phyloP scores from a whole-genome alignment of 441 rosid genomes.

The Brassica balearica region DNA sequence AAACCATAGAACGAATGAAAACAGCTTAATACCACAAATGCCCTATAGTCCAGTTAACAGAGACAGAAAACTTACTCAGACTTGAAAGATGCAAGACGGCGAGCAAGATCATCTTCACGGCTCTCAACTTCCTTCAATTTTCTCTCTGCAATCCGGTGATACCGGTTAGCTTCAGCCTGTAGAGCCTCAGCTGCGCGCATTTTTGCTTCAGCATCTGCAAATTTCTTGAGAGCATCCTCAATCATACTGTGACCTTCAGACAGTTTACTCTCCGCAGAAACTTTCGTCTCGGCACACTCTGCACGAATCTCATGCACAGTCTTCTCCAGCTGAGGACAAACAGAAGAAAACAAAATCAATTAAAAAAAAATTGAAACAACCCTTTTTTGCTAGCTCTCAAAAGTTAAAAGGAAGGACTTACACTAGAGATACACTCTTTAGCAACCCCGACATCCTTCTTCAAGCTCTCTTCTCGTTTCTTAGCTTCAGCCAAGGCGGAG shows the following conservation, averaged over 20 bases:
- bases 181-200: slow-evolving; percentile 70
- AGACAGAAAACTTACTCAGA: slow-evolving; percentile 67
- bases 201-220: slow-evolving; percentile 68
- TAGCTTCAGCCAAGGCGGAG: slow-evolving; percentile 74
- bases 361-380: neutral
- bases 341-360: slow-evolving; percentile 3
- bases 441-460: slow-evolving; percentile 88
- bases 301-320: slow-evolving; percentile 96
- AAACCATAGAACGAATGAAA: slow-evolving; percentile 37
- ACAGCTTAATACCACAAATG: slow-evolving; percentile 6
- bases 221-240: slow-evolving; percentile 76
- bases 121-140: slow-evolving; percentile 82
- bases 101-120: slow-evolving; percentile 80
- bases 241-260: slow-evolving; percentile 71
- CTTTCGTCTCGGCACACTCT: slow-evolving; percentile 88
- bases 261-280: slow-evolving; percentile 72
- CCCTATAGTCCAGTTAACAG: slow-evolving; percentile 10
- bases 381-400: neutral
- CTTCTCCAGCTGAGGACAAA: slow-evolving; percentile 72
- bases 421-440: slow-evolving; percentile 86
- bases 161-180: slow-evolving; percentile 71
- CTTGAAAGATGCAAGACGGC: slow-evolving; percentile 65
- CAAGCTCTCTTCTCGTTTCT: slow-evolving; percentile 78
- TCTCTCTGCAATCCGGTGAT: slow-evolving; percentile 81
- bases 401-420: slow-evolving; percentile 44